Percentiles rank a stretch among this genome's conserved stretches.
Evolutionary conservation across 257 asterid species (phyloP).

Genomic region (Capsicum chinense): DNA sequence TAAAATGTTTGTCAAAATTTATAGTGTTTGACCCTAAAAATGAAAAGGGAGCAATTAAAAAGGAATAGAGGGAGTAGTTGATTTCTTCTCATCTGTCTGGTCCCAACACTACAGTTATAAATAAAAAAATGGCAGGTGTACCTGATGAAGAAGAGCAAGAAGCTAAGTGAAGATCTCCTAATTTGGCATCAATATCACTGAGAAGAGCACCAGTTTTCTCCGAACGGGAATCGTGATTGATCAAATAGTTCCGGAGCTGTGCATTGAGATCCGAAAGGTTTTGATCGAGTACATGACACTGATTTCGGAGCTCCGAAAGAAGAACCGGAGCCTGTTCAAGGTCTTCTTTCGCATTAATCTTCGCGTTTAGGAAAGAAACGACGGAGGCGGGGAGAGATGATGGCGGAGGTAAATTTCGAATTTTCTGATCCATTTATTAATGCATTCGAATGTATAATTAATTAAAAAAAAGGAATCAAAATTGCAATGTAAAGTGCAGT

Average conservation of each 20-base stretch:
- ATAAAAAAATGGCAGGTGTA: neutral
- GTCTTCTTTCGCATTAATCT: conserved; percentile 58
- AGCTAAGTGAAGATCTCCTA: conserved; percentile 62
- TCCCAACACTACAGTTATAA: too few relatives aligned
- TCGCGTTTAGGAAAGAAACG: conserved; percentile 69
- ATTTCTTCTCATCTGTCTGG: too few relatives aligned
- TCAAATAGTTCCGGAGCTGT: conserved; percentile 53
- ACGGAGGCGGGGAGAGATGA: conserved; percentile 64
- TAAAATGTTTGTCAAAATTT: too few relatives aligned
- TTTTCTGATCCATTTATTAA: conserved; percentile 33
- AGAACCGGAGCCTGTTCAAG: conserved; percentile 62
- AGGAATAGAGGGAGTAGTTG: too few relatives aligned
- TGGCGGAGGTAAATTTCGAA: conserved; percentile 61
- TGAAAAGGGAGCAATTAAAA: too few relatives aligned
- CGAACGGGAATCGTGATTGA: conserved; percentile 63
- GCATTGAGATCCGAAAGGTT: conserved; percentile 58
- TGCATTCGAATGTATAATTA: conserved; percentile 38
- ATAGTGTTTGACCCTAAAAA: too few relatives aligned
- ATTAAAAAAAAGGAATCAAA: neutral
- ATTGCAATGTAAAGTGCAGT: neutral
- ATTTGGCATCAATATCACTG: conserved; percentile 47
- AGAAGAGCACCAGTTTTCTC: conserved; percentile 52
- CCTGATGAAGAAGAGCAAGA: conserved; percentile 54
- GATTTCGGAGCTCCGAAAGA: conserved; percentile 66
- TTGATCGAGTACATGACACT: conserved; percentile 64